Evolutionary conservation across 805 yeast species (phyloP).

Genomic region (Candida koratica): DNA sequence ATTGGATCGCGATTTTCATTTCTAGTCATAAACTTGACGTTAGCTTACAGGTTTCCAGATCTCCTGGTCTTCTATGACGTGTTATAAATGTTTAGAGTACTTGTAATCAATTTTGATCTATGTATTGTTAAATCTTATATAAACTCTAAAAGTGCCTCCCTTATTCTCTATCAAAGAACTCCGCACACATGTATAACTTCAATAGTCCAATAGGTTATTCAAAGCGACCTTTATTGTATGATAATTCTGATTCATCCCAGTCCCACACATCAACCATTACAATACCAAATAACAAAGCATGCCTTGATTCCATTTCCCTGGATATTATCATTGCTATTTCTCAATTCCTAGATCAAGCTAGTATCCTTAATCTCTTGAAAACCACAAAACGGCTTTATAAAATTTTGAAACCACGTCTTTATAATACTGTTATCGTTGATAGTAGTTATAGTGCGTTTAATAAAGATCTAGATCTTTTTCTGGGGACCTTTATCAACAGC

Average conservation of each 20-base stretch:
- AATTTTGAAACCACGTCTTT: slow-evolving; percentile 32
- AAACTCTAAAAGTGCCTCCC: no score
- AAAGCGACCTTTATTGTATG: slow-evolving; percentile 19
- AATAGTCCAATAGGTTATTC: slow-evolving; percentile 18
- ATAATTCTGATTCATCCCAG: neutral
- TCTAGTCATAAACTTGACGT: no score
- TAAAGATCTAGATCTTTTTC: slow-evolving; percentile 17
- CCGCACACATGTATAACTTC: slow-evolving; percentile 11
- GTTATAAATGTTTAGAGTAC: no score
- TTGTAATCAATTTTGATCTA: no score
- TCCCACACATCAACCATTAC: neutral
- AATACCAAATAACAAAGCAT: neutral
- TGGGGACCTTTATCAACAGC: slow-evolving; percentile 17
- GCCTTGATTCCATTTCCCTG: slow-evolving; percentile 23
- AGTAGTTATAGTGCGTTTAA: slow-evolving; percentile 33
- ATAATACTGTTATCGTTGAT: slow-evolving; percentile 38
- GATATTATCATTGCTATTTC: slow-evolving; percentile 33
- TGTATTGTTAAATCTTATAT: no score
- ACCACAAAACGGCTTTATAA: slow-evolving; percentile 27
- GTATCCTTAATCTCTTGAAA: slow-evolving; percentile 29
- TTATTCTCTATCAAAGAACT: neutral
- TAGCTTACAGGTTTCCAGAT: no score
- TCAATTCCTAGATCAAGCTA: slow-evolving; percentile 36
- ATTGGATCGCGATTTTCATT: slow-evolving; percentile 5
- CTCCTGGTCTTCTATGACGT: no score